Percentiles rank a stretch among this genome's conserved stretches.
Evolutionary conservation across 129 eudicot genomes (phyloP).

Genomic region (Arctium lappa): DNA sequence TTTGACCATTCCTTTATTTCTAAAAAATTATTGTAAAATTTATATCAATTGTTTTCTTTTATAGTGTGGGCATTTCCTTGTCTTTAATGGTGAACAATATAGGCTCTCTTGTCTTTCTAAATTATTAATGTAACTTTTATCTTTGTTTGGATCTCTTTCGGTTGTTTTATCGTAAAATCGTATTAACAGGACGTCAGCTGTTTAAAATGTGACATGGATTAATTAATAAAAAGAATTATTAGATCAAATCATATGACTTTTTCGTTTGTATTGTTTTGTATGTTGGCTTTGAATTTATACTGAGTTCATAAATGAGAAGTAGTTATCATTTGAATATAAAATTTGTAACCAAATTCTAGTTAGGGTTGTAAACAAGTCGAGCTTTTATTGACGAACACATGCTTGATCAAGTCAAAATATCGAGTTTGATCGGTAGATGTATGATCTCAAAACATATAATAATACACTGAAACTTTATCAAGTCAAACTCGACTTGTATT

Average conservation of each 20-base stretch:
- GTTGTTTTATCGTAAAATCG: conserved; percentile 2
- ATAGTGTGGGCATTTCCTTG: neutral
- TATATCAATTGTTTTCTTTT: neutral
- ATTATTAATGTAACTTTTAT: neutral
- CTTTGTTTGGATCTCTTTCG: neutral
- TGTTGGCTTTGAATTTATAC: neutral
- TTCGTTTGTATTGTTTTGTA: neutral
- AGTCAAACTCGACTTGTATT: neutral
- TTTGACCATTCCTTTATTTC: no score
- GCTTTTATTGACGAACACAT: neutral
- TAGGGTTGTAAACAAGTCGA: neutral
- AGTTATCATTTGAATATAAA: neutral
- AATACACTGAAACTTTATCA: neutral
- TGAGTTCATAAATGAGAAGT: neutral
- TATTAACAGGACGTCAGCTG: neutral
- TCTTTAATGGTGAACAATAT: conserved; percentile 12
- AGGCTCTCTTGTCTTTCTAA: neutral
- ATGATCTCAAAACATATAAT: no score
- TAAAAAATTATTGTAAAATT: neutral
- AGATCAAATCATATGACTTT: neutral
- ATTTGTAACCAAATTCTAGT: neutral
- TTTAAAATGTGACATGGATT: neutral
- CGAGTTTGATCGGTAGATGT: neutral
- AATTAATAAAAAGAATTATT: neutral
- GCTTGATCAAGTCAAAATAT: neutral